Evolutionary conservation across 2,329 filamentous ascomycete species (phyloP).

Genomic region (Fusarium equiseti): DNA sequence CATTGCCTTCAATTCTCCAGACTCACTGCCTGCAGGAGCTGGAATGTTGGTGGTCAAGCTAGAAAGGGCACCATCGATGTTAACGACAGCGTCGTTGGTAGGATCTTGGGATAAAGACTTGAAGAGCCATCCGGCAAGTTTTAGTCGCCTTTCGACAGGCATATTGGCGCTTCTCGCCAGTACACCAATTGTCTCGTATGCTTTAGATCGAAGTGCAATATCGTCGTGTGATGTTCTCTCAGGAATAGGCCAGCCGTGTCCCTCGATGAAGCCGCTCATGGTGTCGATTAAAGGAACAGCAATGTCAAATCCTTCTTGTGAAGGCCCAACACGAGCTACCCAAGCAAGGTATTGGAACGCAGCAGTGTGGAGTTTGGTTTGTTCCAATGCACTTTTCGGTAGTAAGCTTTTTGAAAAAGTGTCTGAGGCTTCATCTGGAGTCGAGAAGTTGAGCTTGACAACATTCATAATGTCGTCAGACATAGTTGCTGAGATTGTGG

Average conservation of each 20-base stretch:
- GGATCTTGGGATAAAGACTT: constrained; percentile 84
- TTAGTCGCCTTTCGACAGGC: constrained; percentile 64
- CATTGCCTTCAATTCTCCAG: constrained; percentile 60
- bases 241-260: constrained; percentile 84
- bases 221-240: constrained; percentile 70
- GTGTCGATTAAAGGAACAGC: constrained; percentile 76
- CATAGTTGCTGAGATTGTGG: constrained; percentile 77
- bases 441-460: constrained; percentile 74
- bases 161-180: constrained; percentile 75
- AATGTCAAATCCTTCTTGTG: constrained; percentile 70
- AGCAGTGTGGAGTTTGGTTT: constrained; percentile 81
- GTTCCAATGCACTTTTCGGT: constrained; percentile 74
- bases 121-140: constrained; percentile 81
- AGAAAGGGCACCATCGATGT: constrained; percentile 89
- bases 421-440: constrained; percentile 20
- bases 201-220: constrained; percentile 78
- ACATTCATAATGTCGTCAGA: constrained; percentile 75
- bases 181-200: constrained; percentile 91
- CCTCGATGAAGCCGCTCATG: constrained; percentile 78
- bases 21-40: constrained; percentile 48
- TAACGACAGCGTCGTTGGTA: constrained; percentile 80
- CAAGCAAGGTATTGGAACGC: constrained; percentile 90
- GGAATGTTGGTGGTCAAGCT: constrained; percentile 69
- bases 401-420: constrained; percentile 39
- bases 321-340: constrained; percentile 79